Base-by-base conservation (phyloP, 345 rosid species). In the Acer negundo region DNA sequence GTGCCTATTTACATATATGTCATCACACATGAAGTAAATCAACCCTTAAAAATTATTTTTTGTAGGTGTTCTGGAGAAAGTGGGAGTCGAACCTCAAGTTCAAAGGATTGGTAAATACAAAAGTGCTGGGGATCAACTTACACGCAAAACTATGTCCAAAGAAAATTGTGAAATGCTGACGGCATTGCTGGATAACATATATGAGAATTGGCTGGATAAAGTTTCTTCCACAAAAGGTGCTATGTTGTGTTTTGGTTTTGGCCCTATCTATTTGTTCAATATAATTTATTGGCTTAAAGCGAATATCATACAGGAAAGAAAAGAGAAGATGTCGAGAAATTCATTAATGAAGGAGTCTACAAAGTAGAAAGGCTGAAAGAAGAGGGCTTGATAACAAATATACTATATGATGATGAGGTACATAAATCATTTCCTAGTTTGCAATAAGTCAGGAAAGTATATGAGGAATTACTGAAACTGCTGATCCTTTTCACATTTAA, bases 131-230 rank as follows among this genome's bases (percentile, higher is more conserved):
- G 99, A 95, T 81, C 99, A 92, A 81, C 93, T 95, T 74, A 72
- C 85, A 1, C 92, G 97, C 17, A 95, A 89, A 80, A 86, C 79
- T 70, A 90, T 95, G 90, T 93, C 99, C 1, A 89, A 93, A 84
- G 99, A 93, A 82, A 95, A 95, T 76, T 86, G 93, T 72, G 97
- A 95, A 91, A 95, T 93, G 99, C 86, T 95, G 81, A 93, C 95
- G 40, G 85, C 91, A 20, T 81, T 95, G 72, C 97, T 95, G 71
- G 98, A 95, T 84, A 92, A 88, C 84, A 92, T 95, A n/a, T 95
- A 95, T 64, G 94, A 87, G 69, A 91, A 90, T 85, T 93, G 99
- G 98, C 84, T 95, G 82, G 97, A 95, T 81, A 87, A 83, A 70
- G 90, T 95, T 83, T 88, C 97, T 84, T 85, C 88, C 31, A 68